Evolutionary conservation across 116 monocot genomes (phyloP).

Genomic region (Cymodocea nodosa): DNA sequence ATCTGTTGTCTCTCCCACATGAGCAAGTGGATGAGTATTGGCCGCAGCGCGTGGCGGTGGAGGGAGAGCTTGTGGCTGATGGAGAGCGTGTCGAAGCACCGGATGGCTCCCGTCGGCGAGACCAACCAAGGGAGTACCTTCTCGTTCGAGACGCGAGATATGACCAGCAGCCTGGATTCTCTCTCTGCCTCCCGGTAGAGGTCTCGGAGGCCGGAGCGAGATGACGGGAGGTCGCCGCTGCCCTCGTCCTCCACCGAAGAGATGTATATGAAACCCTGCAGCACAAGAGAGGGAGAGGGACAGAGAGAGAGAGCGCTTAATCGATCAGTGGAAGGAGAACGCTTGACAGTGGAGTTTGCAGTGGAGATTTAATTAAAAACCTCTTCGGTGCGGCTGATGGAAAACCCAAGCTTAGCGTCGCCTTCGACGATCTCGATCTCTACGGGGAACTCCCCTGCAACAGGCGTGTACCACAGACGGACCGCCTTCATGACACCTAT

Average conservation of each 20-base stretch:
- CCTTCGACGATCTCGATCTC: slow-evolving; percentile 56
- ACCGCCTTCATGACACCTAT: slow-evolving; percentile 75
- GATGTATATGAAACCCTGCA: slow-evolving; percentile 78
- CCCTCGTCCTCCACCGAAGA: slow-evolving; percentile 50
- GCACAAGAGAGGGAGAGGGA: not conserved
- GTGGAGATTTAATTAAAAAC: slow-evolving; percentile 8
- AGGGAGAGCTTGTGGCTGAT: slow-evolving; percentile 74
- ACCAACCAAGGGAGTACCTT: slow-evolving; percentile 92
- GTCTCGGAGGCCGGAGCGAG: slow-evolving; percentile 47
- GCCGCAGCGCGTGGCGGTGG: slow-evolving; percentile 62
- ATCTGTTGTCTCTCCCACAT: slow-evolving; percentile 39
- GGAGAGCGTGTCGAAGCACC: slow-evolving; percentile 53
- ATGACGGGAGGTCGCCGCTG: slow-evolving; percentile 26
- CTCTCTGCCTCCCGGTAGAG: slow-evolving; percentile 43
- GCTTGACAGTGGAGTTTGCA: too few relatives aligned
- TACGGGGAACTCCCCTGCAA: slow-evolving; percentile 40
- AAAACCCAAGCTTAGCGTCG: slow-evolving; percentile 69
- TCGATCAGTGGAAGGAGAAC: too few relatives aligned
- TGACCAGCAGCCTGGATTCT: slow-evolving; percentile 48
- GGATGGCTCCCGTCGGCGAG: slow-evolving; percentile 56
- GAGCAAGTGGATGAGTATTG: slow-evolving; percentile 55
- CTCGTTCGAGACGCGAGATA: slow-evolving; percentile 69
- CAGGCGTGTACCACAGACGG: slow-evolving; percentile 76
- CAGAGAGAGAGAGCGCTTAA: too few relatives aligned
- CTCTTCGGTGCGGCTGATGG: slow-evolving; percentile 83